Percentiles rank a stretch among this genome's conserved stretches.
phyloP scores from a whole-genome alignment of 2,329 filamentous ascomycete genomes.

The Ophiostoma piceae region DNA sequence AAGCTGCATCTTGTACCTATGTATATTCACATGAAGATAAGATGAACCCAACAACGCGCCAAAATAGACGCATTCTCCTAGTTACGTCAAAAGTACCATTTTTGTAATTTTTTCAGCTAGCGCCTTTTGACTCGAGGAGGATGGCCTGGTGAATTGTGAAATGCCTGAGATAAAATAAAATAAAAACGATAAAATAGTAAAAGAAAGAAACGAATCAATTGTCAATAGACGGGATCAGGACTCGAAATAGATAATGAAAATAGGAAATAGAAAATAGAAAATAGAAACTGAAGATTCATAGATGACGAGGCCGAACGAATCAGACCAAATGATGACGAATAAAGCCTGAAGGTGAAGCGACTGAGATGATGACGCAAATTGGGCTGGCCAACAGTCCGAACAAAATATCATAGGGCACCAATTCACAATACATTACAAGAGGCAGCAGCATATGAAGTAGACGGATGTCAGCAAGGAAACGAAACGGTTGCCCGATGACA shows the following conservation, averaged over 20 bases:
- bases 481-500: background rate
- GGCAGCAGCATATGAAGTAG: background rate
- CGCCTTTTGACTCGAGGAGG: background rate
- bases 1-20: background rate
- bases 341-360: background rate
- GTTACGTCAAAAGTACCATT: background rate
- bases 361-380: background rate
- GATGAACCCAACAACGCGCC: background rate
- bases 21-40: slow-evolving; percentile 3
- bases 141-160: background rate
- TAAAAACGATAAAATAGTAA: too few relatives aligned
- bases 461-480: background rate
- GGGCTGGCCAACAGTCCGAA: background rate
- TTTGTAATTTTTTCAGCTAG: background rate
- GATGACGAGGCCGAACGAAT: background rate
- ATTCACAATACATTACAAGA: background rate
- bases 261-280: background rate
- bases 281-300: background rate
- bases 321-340: background rate
- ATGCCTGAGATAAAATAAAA: background rate
- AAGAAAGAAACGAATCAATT: too few relatives aligned
- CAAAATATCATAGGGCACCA: background rate
- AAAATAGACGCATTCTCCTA: background rate
- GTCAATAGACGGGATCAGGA: too few relatives aligned
- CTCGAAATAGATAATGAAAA: background rate